A percentile compares a stretch with the other conserved stretches of the same genome.
Evolutionary conservation across 2,329 filamentous ascomycete species (phyloP).

Genomic region (Trichophyton benhamiae): DNA sequence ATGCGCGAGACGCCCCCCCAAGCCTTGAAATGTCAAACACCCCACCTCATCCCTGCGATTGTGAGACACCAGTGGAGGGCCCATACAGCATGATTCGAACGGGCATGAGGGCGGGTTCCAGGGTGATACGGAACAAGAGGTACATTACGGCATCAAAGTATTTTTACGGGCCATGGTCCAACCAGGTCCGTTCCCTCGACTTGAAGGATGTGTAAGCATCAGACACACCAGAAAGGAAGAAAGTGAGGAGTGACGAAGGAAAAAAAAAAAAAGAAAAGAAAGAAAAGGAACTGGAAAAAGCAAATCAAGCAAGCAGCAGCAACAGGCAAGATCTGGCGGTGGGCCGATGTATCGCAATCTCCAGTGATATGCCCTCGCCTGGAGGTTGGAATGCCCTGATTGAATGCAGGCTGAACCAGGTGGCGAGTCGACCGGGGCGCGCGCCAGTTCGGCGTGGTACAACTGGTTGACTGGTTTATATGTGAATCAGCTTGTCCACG

Average conservation of each 20-base stretch:
- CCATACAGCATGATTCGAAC: neutral
- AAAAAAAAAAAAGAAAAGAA: neutral
- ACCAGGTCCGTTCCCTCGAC: neutral
- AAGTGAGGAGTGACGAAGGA: neutral
- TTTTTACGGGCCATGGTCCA: neutral
- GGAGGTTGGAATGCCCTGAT: neutral
- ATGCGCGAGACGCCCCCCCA: neutral
- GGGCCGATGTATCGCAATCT: neutral
- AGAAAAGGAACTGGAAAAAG: neutral
- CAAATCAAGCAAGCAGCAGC: neutral
- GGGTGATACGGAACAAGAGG: neutral
- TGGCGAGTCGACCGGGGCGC: neutral
- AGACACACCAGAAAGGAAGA: neutral
- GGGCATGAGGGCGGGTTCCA: neutral
- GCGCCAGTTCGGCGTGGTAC: neutral
- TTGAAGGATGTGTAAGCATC: neutral
- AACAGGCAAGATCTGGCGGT: neutral
- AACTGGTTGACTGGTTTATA: neutral
- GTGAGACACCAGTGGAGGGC: slow-evolving; percentile 1
- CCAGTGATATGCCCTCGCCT: neutral
- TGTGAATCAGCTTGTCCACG: neutral
- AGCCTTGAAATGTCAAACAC: neutral
- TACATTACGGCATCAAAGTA: neutral
- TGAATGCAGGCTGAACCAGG: neutral
- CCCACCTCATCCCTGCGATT: slow-evolving; percentile 1